Evolutionary conservation across 306 rosid genomes (phyloP).

Genomic region (Prinsepia uniflora): DNA sequence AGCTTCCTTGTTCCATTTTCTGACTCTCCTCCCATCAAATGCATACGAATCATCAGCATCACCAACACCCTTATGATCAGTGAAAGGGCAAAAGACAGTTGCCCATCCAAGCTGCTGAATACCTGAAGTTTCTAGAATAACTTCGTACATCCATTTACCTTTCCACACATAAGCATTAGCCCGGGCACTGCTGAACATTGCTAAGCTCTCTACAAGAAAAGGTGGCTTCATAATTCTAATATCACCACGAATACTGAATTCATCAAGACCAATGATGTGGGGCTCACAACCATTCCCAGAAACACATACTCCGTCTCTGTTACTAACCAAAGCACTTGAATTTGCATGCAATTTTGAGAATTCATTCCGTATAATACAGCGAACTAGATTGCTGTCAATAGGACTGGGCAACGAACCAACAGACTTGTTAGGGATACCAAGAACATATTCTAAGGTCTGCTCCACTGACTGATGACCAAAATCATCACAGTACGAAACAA

Average conservation of each 20-base stretch:
- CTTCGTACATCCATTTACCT: slow-evolving; percentile 99
- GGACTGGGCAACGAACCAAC: slow-evolving; percentile 51
- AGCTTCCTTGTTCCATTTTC: slow-evolving; percentile 86
- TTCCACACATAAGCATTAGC: slow-evolving; percentile 79
- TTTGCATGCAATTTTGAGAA: slow-evolving; percentile 39
- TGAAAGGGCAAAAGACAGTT: slow-evolving; percentile 82
- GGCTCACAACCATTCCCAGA: slow-evolving; percentile 34
- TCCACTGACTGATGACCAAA: slow-evolving; percentile 77
- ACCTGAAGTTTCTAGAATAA: slow-evolving; percentile 85
- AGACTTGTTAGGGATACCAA: slow-evolving; percentile 78
- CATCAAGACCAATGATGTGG: slow-evolving; percentile 53
- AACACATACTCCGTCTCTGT: slow-evolving; percentile 49
- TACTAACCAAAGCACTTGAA: slow-evolving; percentile 22
- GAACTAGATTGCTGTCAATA: slow-evolving; percentile 43
- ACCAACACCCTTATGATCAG: slow-evolving; percentile 90
- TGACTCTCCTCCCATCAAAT: slow-evolving; percentile 91
- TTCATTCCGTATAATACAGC: slow-evolving; percentile 49
- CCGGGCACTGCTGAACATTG: slow-evolving; percentile 90
- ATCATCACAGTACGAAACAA: slow-evolving; percentile 77
- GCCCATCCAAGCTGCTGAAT: slow-evolving; percentile 99
- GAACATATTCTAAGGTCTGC: slow-evolving; percentile 76
- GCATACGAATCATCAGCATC: slow-evolving; percentile 95
- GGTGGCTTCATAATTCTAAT: slow-evolving; percentile 57
- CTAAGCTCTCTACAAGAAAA: slow-evolving; percentile 73
- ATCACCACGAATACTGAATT: slow-evolving; percentile 74